These are phyloP conservation scores for Neurospora tetraspora DNA, from an alignment of 495 filamentous ascomycete species.

Conservation along the genomic window DNA sequence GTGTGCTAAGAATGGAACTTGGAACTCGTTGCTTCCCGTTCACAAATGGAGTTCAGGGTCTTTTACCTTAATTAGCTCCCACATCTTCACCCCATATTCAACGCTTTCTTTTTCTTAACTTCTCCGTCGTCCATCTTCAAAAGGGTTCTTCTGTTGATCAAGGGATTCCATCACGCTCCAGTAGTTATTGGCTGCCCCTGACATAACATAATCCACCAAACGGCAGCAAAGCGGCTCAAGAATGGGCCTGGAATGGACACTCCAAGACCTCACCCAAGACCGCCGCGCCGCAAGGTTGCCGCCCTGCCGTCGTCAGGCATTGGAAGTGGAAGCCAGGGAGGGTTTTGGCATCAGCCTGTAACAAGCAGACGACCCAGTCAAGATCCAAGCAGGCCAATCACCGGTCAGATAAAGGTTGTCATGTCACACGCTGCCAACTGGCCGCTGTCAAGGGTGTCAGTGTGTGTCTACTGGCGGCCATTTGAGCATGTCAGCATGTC, in stretches of 20 bases:
- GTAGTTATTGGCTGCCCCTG: background rate
- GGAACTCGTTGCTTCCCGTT: background rate
- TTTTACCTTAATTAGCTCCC: background rate
- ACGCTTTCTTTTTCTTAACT: background rate
- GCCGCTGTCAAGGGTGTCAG: background rate
- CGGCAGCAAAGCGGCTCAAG: background rate
- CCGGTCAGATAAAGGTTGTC: too few relatives aligned
- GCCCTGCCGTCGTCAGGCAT: background rate
- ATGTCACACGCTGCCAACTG: background rate
- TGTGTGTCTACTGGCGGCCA: background rate
- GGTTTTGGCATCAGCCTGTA: background rate
- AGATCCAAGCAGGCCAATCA: background rate
- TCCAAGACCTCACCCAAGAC: background rate
- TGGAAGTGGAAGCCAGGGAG: background rate
- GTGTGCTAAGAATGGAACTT: background rate
- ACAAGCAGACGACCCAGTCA: background rate
- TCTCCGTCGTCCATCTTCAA: background rate
- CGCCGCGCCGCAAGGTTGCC: background rate
- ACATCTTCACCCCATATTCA: background rate
- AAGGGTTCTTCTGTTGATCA: background rate
- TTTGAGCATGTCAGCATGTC: background rate
- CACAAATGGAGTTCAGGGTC: background rate
- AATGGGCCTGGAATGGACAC: background rate
- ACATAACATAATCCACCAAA: background rate
- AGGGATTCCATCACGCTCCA: background rate